Evolutionary conservation across 1,284 basidiomycete genomes (phyloP).

Genomic region (Butyriboletus appendiculatus): DNA sequence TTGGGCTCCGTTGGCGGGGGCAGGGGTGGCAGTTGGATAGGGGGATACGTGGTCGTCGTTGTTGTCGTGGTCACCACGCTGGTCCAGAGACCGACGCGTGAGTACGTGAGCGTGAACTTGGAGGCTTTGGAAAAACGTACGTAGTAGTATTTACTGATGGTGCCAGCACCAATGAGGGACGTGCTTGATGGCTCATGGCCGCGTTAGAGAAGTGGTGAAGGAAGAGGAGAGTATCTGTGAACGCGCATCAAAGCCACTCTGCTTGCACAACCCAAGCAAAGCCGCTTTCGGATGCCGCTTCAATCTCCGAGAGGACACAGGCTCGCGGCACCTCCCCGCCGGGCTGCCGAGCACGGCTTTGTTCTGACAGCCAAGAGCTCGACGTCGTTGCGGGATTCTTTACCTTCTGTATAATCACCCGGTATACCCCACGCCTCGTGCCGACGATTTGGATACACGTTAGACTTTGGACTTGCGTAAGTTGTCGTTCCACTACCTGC

Average conservation of each 20-base stretch:
- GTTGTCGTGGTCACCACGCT: constrained; percentile 86
- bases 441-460: not conserved
- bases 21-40: constrained; percentile 71
- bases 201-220: constrained; percentile 23
- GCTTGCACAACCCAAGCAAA: constrained; percentile 34
- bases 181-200: constrained; percentile 55
- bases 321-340: constrained; percentile 17
- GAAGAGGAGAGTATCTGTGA: constrained; percentile 23
- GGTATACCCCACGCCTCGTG: not conserved
- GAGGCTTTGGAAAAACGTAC: constrained; percentile 42
- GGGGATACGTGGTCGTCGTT: constrained; percentile 82
- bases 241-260: constrained; percentile 39
- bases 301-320: constrained; percentile 21
- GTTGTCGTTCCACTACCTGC: not conserved
- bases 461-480: constrained; percentile 1
- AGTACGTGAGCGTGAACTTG: constrained; percentile 14
- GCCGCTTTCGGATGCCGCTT: constrained; percentile 30
- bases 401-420: not conserved
- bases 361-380: not conserved
- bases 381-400: not conserved
- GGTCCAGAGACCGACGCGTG: constrained; percentile 30
- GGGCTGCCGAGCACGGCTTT: constrained; percentile 16
- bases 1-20: constrained; percentile 70
- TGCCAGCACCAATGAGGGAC: constrained; percentile 65
- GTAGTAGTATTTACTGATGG: constrained; percentile 79